Conservation (phyloP, 2,329 filamentous ascomycete genomes). For the Fusarium sp. region DNA sequence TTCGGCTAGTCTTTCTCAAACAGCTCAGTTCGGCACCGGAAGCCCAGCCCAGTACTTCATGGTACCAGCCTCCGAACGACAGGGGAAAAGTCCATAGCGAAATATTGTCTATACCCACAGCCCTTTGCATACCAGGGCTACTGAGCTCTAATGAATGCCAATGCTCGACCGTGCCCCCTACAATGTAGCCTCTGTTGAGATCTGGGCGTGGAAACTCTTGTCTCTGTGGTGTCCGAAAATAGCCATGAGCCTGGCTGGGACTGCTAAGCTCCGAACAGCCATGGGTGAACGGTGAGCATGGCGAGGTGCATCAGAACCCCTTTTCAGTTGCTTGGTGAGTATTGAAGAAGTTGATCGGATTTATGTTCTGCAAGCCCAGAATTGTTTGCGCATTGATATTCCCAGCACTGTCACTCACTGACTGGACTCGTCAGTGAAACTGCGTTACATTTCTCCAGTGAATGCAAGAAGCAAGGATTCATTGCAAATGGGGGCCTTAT, state of each 20-base stretch:
- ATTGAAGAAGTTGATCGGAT: neutral
- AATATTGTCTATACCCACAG: neutral
- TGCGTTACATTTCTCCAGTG: neutral
- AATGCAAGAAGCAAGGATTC: conserved; percentile 7
- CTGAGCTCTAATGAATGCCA: too few relatives aligned
- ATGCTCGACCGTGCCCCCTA: neutral
- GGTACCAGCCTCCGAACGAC: neutral
- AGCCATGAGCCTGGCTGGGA: neutral
- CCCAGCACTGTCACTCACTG: neutral
- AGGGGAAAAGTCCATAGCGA: neutral
- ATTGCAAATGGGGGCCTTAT: neutral
- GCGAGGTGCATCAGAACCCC: neutral
- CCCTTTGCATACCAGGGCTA: neutral
- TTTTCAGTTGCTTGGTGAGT: neutral
- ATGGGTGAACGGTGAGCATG: neutral
- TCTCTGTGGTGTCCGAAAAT: neutral
- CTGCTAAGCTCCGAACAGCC: neutral
- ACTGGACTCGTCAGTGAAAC: neutral
- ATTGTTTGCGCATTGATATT: neutral
- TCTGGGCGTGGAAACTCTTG: neutral
- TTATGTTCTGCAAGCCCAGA: neutral
- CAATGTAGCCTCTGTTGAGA: neutral
- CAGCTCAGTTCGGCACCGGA: too few relatives aligned
- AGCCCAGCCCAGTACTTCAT: neutral
- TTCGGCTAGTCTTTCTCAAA: neutral